Evolutionary conservation across 345 rosid genomes (phyloP), one percentile per base, ranked within the genome.

Genomic region (Camelina laxa): DNA sequence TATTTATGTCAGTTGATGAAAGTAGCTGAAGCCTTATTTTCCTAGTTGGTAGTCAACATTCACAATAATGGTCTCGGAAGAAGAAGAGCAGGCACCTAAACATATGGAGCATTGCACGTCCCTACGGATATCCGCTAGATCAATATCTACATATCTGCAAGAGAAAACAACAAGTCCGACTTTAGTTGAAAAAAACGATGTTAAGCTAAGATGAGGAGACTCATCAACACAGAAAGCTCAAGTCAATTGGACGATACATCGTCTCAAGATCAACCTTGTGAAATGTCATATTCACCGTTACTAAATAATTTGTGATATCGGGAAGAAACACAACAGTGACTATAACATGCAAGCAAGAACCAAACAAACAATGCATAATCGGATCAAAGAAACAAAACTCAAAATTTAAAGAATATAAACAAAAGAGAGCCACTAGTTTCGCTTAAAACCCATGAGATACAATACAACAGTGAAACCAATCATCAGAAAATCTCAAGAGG

Each of bases 21-120:
- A 51, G 41, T 50, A 24, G 53, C 49, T 14, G 24, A 39, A 69
- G 54, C 41, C 20, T 45, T 7, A 48, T 41, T 54, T 57, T 55
- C 35, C 51, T 22, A 27, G 27, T 55, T 20, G 21, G n/a, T 50
- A 61, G 44, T 64, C 11, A 62, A 48, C 33, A 50, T 27, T 44
- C 42, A 65, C 49, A 64, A 9, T 3, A 73, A 17, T 13, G 69
- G 36, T 36, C 21, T 3, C 19, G 8, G 10, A 14, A 30, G 42
- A 59, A 59, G 65, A 69, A 60, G 49, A 77, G 68, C 33, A 54
- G 63, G 74, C 84, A 94, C 97, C 98, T 68, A 94, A 83, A 79
- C 97, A 94, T 77, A 94, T 94, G 15, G 98, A 93, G 72, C 98
- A 94, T 10, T 91, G 95, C 38, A 94, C 95, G 64, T 86, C 89